These are phyloP conservation scores for Xylaria bambusicola DNA, from an alignment of 495 filamentous ascomycete species.

Conservation along the genomic window DNA sequence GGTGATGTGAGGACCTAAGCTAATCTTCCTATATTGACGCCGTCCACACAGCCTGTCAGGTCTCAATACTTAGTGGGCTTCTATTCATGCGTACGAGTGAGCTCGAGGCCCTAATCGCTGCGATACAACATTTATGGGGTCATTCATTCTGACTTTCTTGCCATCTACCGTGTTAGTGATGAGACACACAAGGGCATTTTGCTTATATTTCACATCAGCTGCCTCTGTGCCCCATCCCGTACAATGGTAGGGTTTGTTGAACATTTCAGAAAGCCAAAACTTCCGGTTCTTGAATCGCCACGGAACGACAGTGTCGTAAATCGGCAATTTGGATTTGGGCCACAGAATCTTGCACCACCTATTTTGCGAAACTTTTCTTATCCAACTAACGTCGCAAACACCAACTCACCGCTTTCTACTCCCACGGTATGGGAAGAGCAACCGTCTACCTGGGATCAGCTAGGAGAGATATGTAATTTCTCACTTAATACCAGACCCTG, in stretches of 20 bases:
- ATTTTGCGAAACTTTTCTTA: slow-evolving; percentile 37
- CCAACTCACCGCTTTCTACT: slow-evolving; percentile 3
- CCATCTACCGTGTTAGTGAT: too few relatives aligned
- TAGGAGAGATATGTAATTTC: slow-evolving; percentile 33
- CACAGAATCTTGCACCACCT: slow-evolving; percentile 19
- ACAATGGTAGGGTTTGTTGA: slow-evolving; percentile 35
- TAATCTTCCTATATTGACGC: too few relatives aligned
- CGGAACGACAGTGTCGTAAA: slow-evolving; percentile 15
- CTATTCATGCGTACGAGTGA: too few relatives aligned
- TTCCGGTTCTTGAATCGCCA: slow-evolving; percentile 22
- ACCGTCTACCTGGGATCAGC: slow-evolving; percentile 30
- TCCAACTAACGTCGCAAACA: slow-evolving; percentile 24
- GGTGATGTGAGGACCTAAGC: too few relatives aligned
- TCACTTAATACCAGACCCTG: slow-evolving; percentile 22
- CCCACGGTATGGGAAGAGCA: not conserved
- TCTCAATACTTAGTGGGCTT: too few relatives aligned
- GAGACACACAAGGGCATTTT: not conserved
- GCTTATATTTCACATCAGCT: not conserved
- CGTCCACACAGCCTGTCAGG: too few relatives aligned
- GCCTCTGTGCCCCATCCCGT: not conserved
- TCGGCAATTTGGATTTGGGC: slow-evolving; percentile 6
- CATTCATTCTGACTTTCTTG: too few relatives aligned
- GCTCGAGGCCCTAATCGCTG: too few relatives aligned
- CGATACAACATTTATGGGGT: too few relatives aligned
- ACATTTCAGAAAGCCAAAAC: slow-evolving; percentile 32